Evolutionary conservation across 495 filamentous ascomycete species (phyloP).

Genomic region (Pyrenula aspistea): DNA sequence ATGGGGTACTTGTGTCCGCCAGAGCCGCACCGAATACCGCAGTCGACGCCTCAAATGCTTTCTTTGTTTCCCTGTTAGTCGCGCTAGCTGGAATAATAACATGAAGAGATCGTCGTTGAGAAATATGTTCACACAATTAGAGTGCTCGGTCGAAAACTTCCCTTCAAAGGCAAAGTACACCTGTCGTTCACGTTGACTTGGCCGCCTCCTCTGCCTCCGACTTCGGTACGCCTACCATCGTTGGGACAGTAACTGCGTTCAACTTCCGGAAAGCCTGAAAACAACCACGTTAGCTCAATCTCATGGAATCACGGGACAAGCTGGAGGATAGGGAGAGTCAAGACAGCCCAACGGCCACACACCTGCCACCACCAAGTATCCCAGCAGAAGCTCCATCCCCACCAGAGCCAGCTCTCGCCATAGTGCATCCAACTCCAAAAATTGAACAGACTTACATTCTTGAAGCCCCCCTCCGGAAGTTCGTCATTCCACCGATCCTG

Average conservation of each 20-base stretch:
- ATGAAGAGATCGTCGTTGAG: too few species aligned
- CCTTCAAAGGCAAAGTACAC: too few species aligned
- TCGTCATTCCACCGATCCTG: slow-evolving; percentile 47
- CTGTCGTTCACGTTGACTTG: neutral
- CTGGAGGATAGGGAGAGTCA: neutral
- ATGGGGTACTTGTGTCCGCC: neutral
- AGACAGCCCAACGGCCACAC: slow-evolving; percentile 5
- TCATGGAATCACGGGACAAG: neutral
- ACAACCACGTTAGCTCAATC: slow-evolving; percentile 7
- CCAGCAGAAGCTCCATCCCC: slow-evolving; percentile 23
- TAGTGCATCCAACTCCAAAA: slow-evolving; percentile 27
- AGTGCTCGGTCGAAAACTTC: too few species aligned
- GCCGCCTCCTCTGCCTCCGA: slow-evolving; percentile 37
- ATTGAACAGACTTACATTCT: slow-evolving; percentile 33
- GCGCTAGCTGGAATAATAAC: neutral
- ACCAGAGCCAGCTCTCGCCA: slow-evolving; percentile 22
- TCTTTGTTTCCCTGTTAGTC: neutral
- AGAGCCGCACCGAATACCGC: neutral
- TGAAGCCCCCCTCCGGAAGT: slow-evolving; percentile 32
- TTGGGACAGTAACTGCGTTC: slow-evolving; percentile 41
- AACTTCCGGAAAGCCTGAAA: slow-evolving; percentile 41
- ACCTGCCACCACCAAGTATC: slow-evolving; percentile 18
- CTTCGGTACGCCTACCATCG: slow-evolving; percentile 44
- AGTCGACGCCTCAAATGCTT: neutral
- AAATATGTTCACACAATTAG: too few species aligned